Percentiles rank a stretch among this genome's conserved stretches.
Evolutionary conservation across 768 basidiomycete genomes (phyloP).

Genomic region (Lactarius sanguifluus): DNA sequence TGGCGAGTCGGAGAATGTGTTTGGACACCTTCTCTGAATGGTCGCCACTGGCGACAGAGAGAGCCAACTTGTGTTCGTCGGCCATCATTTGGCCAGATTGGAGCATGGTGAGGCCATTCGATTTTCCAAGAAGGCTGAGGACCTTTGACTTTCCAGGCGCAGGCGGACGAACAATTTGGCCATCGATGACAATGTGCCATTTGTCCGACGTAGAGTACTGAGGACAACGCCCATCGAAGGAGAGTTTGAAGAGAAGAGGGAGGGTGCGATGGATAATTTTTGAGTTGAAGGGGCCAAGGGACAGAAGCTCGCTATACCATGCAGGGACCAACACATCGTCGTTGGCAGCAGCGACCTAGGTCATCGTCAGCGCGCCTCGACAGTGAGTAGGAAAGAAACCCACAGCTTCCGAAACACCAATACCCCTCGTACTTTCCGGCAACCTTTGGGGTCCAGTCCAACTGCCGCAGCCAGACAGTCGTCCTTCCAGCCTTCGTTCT

Average conservation of each 20-base stretch:
- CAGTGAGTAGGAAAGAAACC: conserved; percentile 13
- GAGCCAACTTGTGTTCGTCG: conserved; percentile 45
- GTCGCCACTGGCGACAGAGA: conserved; percentile 47
- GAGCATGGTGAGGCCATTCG: conserved; percentile 50
- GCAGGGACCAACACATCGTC: conserved; percentile 36
- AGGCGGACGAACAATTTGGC: conserved; percentile 41
- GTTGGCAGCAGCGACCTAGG: not conserved
- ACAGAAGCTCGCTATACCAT: conserved; percentile 58
- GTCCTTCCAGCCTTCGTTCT: conserved; percentile 55
- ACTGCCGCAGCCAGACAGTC: conserved; percentile 86
- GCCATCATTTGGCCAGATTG: conserved; percentile 44
- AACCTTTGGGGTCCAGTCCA: conserved; percentile 94
- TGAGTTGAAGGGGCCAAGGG: conserved; percentile 43
- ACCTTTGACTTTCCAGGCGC: conserved; percentile 47
- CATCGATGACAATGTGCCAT: conserved; percentile 61
- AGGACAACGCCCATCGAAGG: conserved; percentile 62
- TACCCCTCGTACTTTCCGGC: conserved; percentile 67
- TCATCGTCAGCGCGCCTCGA: not conserved
- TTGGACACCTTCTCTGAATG: conserved; percentile 38
- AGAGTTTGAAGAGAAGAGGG: conserved; percentile 65
- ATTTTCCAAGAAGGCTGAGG: conserved; percentile 45
- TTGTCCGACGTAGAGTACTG: conserved; percentile 51
- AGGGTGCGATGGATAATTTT: conserved; percentile 52
- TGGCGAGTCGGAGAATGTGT: conserved; percentile 45
- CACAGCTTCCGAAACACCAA: conserved; percentile 40